Conservation (phyloP, 192 early-diverging fungal species). For the Lobosporangium transversale region DNA sequence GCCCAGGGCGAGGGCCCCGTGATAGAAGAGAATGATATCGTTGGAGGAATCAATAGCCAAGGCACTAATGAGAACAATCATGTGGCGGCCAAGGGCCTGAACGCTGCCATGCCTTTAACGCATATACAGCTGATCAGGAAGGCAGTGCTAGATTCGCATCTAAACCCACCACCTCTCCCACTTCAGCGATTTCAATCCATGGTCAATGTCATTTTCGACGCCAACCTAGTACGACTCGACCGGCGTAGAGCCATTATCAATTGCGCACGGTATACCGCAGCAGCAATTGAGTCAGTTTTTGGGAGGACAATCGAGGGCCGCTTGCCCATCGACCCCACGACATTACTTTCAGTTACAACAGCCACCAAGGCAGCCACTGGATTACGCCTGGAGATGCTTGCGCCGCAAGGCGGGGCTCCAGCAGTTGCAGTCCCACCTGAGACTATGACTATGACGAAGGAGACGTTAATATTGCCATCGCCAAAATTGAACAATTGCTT, state of each 20-base stretch:
- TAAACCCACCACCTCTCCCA: constrained; percentile 14
- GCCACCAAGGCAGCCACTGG: no score
- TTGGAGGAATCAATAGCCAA: constrained; percentile 2
- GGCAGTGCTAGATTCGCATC: no score
- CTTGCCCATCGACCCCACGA: no score
- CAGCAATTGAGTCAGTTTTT: constrained; percentile 33
- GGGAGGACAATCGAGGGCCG: constrained; percentile 5
- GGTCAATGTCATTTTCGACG: constrained; percentile 42
- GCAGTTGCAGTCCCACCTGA: background rate
- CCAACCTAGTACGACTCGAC: constrained; percentile 21
- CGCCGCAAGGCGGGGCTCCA: constrained; percentile 11
- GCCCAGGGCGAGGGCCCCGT: constrained; percentile 25
- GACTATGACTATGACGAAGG: background rate
- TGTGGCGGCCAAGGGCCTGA: no score
- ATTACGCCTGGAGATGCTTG: no score
- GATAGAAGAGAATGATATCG: background rate
- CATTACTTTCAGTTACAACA: no score
- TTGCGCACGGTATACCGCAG: constrained; percentile 44
- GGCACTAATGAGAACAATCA: background rate
- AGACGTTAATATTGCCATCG: constrained; percentile 11
- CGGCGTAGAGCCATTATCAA: constrained; percentile 49
- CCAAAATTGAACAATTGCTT: constrained; percentile 28
- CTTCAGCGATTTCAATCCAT: constrained; percentile 31
- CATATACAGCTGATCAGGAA: no score
- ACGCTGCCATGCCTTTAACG: no score